Evolutionary conservation across 2,329 filamentous ascomycete genomes (phyloP).

Genomic region (Cladosporium sp.): DNA sequence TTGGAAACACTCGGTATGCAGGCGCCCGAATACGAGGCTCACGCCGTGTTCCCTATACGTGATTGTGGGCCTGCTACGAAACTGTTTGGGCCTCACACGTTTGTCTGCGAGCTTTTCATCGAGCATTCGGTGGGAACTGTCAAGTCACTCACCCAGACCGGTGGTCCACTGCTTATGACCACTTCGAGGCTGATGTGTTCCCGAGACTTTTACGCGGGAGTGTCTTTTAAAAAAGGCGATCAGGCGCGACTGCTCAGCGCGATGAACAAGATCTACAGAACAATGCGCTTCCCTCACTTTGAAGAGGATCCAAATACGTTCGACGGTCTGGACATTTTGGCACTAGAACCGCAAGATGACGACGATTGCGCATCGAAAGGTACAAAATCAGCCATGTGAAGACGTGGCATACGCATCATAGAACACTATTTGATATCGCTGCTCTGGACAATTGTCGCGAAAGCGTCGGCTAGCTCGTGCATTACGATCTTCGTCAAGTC

Average conservation of each 20-base stretch:
- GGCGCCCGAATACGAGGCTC: conserved; percentile 14
- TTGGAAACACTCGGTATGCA: conserved; percentile 19
- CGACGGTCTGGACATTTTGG: conserved; percentile 26
- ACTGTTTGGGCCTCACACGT: conserved; percentile 13
- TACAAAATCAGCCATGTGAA: not conserved
- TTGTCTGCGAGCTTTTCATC: conserved; percentile 27
- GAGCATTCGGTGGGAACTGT: conserved; percentile 20
- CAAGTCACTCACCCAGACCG: conserved; percentile 14
- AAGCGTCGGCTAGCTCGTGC: conserved; percentile 59
- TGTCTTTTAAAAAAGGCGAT: conserved; percentile 14
- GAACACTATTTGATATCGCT: conserved; percentile 40
- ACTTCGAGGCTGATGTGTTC: conserved; percentile 17
- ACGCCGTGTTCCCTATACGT: not conserved
- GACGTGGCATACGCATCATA: not conserved
- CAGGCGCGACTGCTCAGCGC: conserved; percentile 6
- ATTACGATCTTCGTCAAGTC: conserved; percentile 53
- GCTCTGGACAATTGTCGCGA: conserved; percentile 57
- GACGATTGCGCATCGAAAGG: conserved; percentile 15
- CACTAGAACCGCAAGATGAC: conserved; percentile 14
- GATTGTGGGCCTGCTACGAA: conserved; percentile 17
- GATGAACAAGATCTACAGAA: conserved; percentile 3
- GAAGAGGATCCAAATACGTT: conserved; percentile 28
- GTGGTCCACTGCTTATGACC: conserved; percentile 21
- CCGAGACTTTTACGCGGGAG: not conserved
- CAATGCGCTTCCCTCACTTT: conserved; percentile 22